Conservation (phyloP, 1,284 basidiomycete species). For the Leccinum subfulvum region DNA sequence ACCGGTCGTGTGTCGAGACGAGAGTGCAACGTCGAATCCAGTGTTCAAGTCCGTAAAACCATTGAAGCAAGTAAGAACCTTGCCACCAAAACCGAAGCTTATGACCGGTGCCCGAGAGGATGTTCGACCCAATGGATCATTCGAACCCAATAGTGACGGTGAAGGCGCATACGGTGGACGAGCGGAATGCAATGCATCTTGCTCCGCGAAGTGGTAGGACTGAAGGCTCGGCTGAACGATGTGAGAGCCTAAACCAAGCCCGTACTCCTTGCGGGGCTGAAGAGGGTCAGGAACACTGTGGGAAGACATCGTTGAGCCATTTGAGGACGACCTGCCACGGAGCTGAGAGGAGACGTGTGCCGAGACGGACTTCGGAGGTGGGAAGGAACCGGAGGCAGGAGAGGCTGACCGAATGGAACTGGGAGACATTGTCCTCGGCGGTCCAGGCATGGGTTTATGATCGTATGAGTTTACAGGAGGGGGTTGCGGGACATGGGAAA, state of each 20-base stretch:
- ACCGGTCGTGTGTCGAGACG: slow-evolving; percentile 67
- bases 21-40: slow-evolving; percentile 75
- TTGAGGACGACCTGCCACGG: slow-evolving; percentile 48
- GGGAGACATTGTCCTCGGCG: slow-evolving; percentile 37
- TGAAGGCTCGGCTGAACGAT: slow-evolving; percentile 22
- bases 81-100: slow-evolving; percentile 88
- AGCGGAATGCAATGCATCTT: slow-evolving; percentile 46
- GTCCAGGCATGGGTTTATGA: slow-evolving; percentile 14
- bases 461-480: slow-evolving; percentile 22
- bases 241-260: slow-evolving; percentile 26
- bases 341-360: slow-evolving; percentile 23
- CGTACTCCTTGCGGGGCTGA: slow-evolving; percentile 30
- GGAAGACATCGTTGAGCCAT: slow-evolving; percentile 46
- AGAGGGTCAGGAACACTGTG: slow-evolving; percentile 29
- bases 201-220: slow-evolving; percentile 19
- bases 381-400: slow-evolving; percentile 27
- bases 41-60: slow-evolving; percentile 63
- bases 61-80: slow-evolving; percentile 85
- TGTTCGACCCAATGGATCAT: slow-evolving; percentile 80
- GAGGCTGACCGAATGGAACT: slow-evolving; percentile 32
- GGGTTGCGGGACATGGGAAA: slow-evolving; percentile 13
- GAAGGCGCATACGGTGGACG: slow-evolving; percentile 69
- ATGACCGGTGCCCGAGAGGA: slow-evolving; percentile 75
- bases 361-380: slow-evolving; percentile 17
- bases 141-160: slow-evolving; percentile 73